Evolutionary conservation across 2,329 filamentous ascomycete genomes (phyloP), one percentile per base, ranked within the genome.

Genomic region (Calonectria pseudoreteaudii): DNA sequence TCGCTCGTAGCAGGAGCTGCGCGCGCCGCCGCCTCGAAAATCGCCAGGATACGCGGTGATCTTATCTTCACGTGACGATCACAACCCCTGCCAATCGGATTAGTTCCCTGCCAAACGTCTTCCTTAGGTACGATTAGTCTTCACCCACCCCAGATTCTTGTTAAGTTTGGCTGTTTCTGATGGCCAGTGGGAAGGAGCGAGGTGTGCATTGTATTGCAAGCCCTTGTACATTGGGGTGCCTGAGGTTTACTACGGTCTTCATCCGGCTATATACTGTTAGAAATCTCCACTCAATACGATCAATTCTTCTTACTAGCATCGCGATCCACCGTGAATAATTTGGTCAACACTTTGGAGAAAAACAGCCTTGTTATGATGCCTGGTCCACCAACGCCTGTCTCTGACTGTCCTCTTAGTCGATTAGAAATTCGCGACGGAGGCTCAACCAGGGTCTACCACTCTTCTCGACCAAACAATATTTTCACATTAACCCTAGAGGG

Each of bases 401-500:
- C 78, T 8, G 66, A 73, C 6, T 83, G 82, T 53, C 78, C 78
- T n/a, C 81, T 85, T 50, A 74, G 69, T 62, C 76, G 78, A 52
- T 71, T 84, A 16, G 82, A 84, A 70, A 78, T 85, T 26, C 76
- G 76, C 23, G 76, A 81, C 69, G 78, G 75, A 18, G 28, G 47
- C 9, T 74, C 75, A 8, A 68, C 75, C 10, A 78, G 72, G 44
- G 66, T 76, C 3, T 83, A 79, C 50, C 75, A 78, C 62, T 77
- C 81, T 13, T 64, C 49, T 4, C 74, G 50, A 8, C 76, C 77
- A 28, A 67, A 74, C 9, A 78, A 64, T 58, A 56, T 73, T 14
- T 78, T 83, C 60, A 81, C 77, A 11, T 66, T 83, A 44, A 82
- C 82, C 20, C 69, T 84, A 4, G 80, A 83, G 44, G 79, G 78